Evolutionary conservation across 805 yeast genomes (phyloP).

Genomic region (Candida mattraensis): DNA sequence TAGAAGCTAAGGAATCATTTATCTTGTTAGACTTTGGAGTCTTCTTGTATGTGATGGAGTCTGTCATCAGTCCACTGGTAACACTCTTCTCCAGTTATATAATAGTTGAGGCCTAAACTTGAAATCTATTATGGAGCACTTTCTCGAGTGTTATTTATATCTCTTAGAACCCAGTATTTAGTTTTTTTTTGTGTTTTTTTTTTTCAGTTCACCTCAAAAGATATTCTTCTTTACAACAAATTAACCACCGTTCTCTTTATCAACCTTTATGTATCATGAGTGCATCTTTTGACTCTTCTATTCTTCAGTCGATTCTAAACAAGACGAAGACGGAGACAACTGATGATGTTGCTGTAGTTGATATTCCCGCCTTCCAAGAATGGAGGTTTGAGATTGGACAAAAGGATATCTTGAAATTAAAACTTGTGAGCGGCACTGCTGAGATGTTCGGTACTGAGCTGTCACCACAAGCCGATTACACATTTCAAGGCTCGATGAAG

Average conservation of each 20-base stretch:
- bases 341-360: constrained; percentile 11
- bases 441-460: constrained; percentile 94
- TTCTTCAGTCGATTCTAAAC: constrained; percentile 23
- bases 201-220: too few species aligned
- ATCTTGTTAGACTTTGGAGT: not conserved
- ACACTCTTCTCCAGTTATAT: too few species aligned
- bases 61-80: too few species aligned
- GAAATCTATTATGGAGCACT: too few species aligned
- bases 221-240: too few species aligned
- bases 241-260: too few species aligned
- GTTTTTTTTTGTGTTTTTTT: constrained; percentile 1
- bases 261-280: too few species aligned
- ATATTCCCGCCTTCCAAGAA: constrained; percentile 46
- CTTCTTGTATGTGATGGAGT: constrained; percentile 21
- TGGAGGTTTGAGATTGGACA: constrained; percentile 74
- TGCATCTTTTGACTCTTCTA: constrained; percentile 21
- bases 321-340: constrained; percentile 12
- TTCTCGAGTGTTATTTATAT: too few species aligned
- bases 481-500: constrained; percentile 51
- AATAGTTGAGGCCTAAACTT: too few species aligned
- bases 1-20: not conserved
- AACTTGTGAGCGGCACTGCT: constrained; percentile 65
- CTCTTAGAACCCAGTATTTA: too few species aligned
- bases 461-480: constrained; percentile 64
- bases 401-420: constrained; percentile 46